Conservation (phyloP, 2,329 filamentous ascomycete genomes). For the Didymella glomerata region DNA sequence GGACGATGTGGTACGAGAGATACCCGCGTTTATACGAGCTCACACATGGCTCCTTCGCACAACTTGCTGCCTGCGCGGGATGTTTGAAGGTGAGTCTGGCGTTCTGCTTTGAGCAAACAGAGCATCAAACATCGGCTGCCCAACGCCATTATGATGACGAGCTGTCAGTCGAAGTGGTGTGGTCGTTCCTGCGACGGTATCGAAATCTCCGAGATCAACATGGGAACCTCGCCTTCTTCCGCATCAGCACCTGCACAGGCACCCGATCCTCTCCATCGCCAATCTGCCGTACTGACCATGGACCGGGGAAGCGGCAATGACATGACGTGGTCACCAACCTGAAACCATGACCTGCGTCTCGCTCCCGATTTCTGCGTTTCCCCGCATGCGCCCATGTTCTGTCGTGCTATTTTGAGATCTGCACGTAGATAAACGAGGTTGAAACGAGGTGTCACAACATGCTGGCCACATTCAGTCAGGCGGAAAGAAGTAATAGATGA, state of each 20-base stretch:
- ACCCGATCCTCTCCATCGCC: slow-evolving; percentile 13
- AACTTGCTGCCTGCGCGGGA: slow-evolving; percentile 9
- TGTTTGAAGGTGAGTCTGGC: slow-evolving; percentile 11
- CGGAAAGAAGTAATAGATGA: slow-evolving; percentile 8
- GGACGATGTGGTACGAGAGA: slow-evolving; percentile 21
- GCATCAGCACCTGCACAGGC: slow-evolving; percentile 10
- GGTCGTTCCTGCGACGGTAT: slow-evolving; percentile 6
- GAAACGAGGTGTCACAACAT: slow-evolving; percentile 29
- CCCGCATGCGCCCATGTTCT: slow-evolving; percentile 37
- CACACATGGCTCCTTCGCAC: slow-evolving; percentile 28
- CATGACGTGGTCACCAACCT: slow-evolving; percentile 11
- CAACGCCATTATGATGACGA: slow-evolving; percentile 7
- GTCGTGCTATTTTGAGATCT: slow-evolving; percentile 42
- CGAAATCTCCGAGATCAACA: slow-evolving; percentile 11
- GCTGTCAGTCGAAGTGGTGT: slow-evolving; percentile 6
- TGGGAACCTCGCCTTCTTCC: slow-evolving; percentile 7
- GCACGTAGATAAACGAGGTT: slow-evolving; percentile 30
- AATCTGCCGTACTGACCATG: slow-evolving; percentile 14
- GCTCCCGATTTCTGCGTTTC: slow-evolving; percentile 29
- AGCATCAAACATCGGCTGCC: slow-evolving; percentile 5
- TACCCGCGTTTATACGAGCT: slow-evolving; percentile 14
- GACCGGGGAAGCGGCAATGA: slow-evolving; percentile 26
- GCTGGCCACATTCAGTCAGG: slow-evolving; percentile 16
- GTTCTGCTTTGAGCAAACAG: slow-evolving; percentile 4
- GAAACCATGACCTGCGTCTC: slow-evolving; percentile 30